phyloP scores from a whole-genome alignment of 495 filamentous ascomycete species.

The Podospora australis region DNA sequence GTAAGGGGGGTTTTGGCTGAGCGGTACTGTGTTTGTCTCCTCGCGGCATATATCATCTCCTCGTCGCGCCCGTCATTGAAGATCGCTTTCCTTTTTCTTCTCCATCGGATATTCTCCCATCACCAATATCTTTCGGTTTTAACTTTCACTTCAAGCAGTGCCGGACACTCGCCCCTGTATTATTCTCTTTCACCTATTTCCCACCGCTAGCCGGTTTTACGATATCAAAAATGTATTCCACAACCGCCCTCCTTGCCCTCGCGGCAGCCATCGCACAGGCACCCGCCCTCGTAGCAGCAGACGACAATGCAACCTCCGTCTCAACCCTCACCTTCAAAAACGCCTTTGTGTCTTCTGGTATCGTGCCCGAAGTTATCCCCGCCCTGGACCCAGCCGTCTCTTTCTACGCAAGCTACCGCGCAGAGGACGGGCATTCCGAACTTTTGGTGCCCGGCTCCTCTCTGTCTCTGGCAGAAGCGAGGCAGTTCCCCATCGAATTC shows the following conservation, averaged over 20 bases:
- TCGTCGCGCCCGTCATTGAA: background rate
- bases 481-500: slow-evolving; percentile 17
- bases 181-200: background rate
- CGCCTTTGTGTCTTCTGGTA: slow-evolving; percentile 16
- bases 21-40: background rate
- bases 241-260: slow-evolving; percentile 6
- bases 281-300: slow-evolving; percentile 9
- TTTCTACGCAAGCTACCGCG: slow-evolving; percentile 20
- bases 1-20: no score
- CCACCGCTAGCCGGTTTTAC: background rate
- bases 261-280: no score
- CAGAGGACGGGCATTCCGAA: slow-evolving; percentile 12
- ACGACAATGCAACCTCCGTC: slow-evolving; percentile 16
- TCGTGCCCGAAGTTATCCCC: slow-evolving; percentile 23
- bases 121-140: background rate
- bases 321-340: slow-evolving; percentile 21
- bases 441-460: slow-evolving; percentile 15
- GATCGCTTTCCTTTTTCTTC: slow-evolving; percentile 3
- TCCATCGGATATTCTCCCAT: background rate
- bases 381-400: slow-evolving; percentile 22
- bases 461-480: slow-evolving; percentile 13
- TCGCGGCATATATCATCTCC: background rate
- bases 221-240: background rate
- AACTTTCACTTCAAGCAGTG: slow-evolving; percentile 1
- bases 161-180: slow-evolving; percentile 1